These are phyloP conservation scores for Stereocaulon alpinum DNA, from an alignment of 495 filamentous ascomycete species.

Conservation along the genomic window DNA sequence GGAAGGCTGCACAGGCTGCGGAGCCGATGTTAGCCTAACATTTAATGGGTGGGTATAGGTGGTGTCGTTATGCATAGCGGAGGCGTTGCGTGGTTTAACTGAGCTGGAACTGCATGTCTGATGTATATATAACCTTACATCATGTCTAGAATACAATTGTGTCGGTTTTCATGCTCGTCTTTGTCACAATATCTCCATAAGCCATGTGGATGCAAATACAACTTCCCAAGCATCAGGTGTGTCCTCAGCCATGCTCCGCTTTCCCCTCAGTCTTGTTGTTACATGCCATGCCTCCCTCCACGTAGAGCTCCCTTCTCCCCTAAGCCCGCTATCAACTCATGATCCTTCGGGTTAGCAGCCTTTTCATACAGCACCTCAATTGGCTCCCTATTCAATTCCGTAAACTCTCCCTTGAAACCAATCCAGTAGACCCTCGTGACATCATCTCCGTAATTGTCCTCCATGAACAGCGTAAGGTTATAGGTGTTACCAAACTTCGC, in stretches of 20 bases:
- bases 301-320: conserved; percentile 27
- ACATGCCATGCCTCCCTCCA: conserved; percentile 21
- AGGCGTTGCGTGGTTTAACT: not conserved
- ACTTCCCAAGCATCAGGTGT: not conserved
- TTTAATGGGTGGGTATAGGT: not conserved
- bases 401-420: conserved; percentile 89
- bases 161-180: not conserved
- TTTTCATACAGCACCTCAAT: conserved; percentile 84
- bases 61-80: conserved; percentile 18
- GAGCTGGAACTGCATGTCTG: not conserved
- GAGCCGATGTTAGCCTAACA: conserved; percentile 23
- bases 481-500: conserved; percentile 77
- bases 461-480: conserved; percentile 71
- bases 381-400: conserved; percentile 73
- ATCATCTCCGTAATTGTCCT: conserved; percentile 54
- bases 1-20: conserved; percentile 22
- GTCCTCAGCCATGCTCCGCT: not conserved
- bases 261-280: not conserved
- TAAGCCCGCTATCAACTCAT: conserved; percentile 45
- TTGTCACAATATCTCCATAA: not conserved
- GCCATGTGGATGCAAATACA: not conserved
- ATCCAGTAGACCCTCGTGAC: conserved; percentile 71
- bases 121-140: not conserved
- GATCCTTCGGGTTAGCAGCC: conserved; percentile 82
- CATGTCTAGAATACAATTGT: not conserved